These are phyloP conservation scores for Aspergillus taichungensis DNA, from an alignment of 495 filamentous ascomycete genomes.

Conservation along the genomic window DNA sequence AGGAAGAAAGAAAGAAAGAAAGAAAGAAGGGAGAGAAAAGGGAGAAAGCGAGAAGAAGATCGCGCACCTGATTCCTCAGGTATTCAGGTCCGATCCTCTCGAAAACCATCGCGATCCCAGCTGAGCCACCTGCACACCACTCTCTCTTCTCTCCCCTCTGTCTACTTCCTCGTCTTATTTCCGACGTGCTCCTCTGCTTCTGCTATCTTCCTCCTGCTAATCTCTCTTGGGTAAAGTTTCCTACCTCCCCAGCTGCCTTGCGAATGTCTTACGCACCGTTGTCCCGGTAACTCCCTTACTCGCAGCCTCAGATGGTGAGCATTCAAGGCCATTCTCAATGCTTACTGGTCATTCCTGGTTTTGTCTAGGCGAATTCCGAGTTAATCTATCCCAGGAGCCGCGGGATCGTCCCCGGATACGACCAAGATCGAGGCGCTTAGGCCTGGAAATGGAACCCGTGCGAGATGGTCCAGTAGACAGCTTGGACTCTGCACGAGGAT, in stretches of 20 bases:
- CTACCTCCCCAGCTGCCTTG: neutral
- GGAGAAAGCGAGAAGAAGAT: neutral
- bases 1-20: neutral
- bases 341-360: no score
- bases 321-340: no score
- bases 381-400: conserved; percentile 5
- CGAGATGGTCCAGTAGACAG: neutral
- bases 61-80: neutral
- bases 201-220: neutral
- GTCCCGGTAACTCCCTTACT: conserved; percentile 27
- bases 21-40: neutral
- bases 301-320: neutral
- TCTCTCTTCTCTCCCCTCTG: neutral
- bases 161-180: neutral
- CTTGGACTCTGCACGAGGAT: no score
- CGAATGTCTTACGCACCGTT: conserved; percentile 15
- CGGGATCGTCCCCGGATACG: conserved; percentile 2
- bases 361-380: conserved; percentile 1
- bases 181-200: neutral
- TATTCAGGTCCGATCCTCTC: no score
- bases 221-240: neutral
- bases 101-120: neutral
- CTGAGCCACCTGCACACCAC: neutral
- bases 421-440: neutral
- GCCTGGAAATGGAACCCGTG: neutral